These are phyloP conservation scores for Cercophora newfieldiana DNA, from an alignment of 495 filamentous ascomycete genomes.

Conservation along the genomic window DNA sequence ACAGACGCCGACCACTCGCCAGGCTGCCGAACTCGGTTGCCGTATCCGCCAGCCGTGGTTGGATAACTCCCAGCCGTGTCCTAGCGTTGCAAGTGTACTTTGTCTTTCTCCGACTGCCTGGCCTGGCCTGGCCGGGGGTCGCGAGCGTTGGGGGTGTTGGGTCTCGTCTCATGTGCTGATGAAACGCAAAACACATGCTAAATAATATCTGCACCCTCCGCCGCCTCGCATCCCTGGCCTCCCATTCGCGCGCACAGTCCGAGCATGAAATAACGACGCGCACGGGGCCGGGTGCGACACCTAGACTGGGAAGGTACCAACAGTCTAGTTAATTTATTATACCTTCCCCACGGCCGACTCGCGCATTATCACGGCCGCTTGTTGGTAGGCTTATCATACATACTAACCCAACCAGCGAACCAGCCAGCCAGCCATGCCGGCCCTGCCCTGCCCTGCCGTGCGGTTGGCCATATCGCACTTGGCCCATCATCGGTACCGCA, in stretches of 20 bases:
- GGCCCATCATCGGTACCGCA: not conserved
- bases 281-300: not conserved
- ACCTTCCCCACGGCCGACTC: not conserved
- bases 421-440: no score
- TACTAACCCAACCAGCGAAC: not conserved
- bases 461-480: not conserved
- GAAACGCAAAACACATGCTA: constrained; percentile 23
- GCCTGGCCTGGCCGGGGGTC: not conserved
- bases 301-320: constrained; percentile 7
- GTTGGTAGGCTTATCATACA: not conserved
- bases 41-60: not conserved
- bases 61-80: not conserved
- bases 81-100: not conserved
- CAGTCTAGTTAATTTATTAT: constrained; percentile 1
- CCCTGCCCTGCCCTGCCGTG: not conserved
- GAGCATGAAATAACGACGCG: constrained; percentile 15
- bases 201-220: constrained; percentile 2
- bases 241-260: constrained; percentile 9
- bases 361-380: not conserved
- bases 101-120: not conserved
- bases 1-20: not conserved
- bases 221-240: not conserved
- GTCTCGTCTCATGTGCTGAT: constrained; percentile 21
- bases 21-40: not conserved
- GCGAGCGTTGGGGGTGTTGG: not conserved